Percentiles rank a stretch among this genome's conserved stretches.
phyloP scores from a whole-genome alignment of 2,329 filamentous ascomycete species.

The Plectosphaerella plurivora region DNA sequence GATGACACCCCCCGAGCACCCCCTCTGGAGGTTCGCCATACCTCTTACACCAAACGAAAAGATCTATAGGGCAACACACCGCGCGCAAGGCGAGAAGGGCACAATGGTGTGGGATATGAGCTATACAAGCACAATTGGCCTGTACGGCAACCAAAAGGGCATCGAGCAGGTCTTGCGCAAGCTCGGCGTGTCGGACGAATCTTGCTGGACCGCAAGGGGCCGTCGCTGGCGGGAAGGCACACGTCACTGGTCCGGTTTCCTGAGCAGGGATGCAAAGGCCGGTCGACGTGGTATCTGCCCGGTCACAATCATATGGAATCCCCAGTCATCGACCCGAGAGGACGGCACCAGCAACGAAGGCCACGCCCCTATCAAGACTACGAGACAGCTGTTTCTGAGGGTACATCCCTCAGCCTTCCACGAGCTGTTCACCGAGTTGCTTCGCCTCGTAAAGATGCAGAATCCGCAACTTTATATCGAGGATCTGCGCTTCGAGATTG shows the following conservation, averaged over 20 bases:
- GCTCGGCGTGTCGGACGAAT: conserved; percentile 57
- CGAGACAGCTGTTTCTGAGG: conserved; percentile 59
- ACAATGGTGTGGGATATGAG: conserved; percentile 90
- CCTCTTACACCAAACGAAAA: conserved; percentile 86
- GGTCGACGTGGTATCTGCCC: conserved; percentile 61
- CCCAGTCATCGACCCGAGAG: conserved; percentile 17
- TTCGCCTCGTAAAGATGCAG: conserved; percentile 52
- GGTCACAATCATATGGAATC: conserved; percentile 72
- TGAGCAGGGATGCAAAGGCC: conserved; percentile 51
- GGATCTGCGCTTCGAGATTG: conserved; percentile 65
- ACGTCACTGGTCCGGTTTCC: conserved; percentile 42
- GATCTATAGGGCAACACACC: conserved; percentile 81
- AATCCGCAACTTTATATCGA: conserved; percentile 60
- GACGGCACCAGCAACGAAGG: conserved; percentile 1
- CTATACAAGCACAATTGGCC: conserved; percentile 81
- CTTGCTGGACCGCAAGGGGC: conserved; percentile 59
- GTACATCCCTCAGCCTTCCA: conserved; percentile 79
- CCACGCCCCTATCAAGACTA: conserved; percentile 14
- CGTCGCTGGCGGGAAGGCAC: conserved; percentile 63
- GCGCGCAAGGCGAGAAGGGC: conserved; percentile 69
- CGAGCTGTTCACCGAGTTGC: conserved; percentile 61
- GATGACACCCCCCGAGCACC: conserved; percentile 75
- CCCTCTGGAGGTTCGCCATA: conserved; percentile 87
- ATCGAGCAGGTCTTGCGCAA: conserved; percentile 62
- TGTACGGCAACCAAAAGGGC: conserved; percentile 63